Conservation (phyloP, 345 rosid species). For the Durio zibethinus region DNA sequence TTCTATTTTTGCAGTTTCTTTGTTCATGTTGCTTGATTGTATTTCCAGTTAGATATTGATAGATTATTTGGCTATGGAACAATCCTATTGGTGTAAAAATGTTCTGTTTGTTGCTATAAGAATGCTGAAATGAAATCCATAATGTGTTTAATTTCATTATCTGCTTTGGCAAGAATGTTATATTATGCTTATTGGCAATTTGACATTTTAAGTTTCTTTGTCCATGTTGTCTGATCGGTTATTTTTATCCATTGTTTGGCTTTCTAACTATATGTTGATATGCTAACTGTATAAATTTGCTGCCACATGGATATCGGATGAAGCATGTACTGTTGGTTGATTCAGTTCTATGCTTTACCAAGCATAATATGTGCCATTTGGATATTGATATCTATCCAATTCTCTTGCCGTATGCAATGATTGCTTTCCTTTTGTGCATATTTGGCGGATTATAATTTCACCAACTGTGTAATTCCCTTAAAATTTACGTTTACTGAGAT, state of each 20-base stretch:
- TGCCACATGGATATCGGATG: neutral
- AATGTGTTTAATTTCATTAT: neutral
- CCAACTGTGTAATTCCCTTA: neutral
- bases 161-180: neutral
- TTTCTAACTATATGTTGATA: neutral
- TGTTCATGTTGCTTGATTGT: neutral
- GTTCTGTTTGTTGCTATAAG: no score
- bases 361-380: neutral
- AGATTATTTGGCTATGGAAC: neutral
- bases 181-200: neutral
- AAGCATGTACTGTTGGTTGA: neutral
- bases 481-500: neutral
- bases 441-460: neutral
- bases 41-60: neutral
- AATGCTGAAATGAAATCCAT: slow-evolving; percentile 1
- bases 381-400: neutral
- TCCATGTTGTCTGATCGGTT: neutral
- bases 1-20: neutral
- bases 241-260: neutral
- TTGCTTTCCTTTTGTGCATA: slow-evolving; percentile 5
- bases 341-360: neutral
- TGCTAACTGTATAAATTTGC: neutral
- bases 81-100: neutral
- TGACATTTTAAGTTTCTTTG: neutral
- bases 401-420: neutral